Evolutionary conservation across 768 basidiomycete species (phyloP).

Genomic region (Tephrocybe sp.): DNA sequence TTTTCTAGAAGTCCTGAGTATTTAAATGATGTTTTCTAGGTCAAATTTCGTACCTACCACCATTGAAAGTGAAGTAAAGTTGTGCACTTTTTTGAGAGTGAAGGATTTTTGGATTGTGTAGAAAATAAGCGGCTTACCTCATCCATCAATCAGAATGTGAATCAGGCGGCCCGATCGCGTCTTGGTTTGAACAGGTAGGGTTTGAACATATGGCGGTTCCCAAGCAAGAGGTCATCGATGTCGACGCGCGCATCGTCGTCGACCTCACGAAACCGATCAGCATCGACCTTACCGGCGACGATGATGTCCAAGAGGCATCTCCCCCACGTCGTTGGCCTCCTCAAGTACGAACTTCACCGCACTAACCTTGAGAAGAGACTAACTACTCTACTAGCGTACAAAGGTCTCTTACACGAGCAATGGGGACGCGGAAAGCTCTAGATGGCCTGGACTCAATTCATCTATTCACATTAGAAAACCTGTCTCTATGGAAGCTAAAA

Average conservation of each 20-base stretch:
- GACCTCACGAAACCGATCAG: neutral
- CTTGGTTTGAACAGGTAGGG: neutral
- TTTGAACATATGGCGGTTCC: neutral
- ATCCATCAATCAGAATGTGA: neutral
- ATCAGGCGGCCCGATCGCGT: neutral
- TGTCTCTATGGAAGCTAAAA: too few relatives aligned
- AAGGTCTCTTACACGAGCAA: neutral
- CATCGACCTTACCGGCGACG: conserved; percentile 10
- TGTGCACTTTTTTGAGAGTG: neutral
- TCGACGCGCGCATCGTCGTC: conserved; percentile 6
- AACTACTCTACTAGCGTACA: neutral
- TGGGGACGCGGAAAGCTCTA: neutral
- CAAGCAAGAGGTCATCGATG: conserved; percentile 7
- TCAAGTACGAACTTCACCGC: neutral
- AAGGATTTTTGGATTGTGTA: neutral
- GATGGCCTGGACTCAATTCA: too few relatives aligned
- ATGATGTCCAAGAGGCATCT: neutral
- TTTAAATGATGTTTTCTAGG: neutral
- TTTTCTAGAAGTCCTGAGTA: conserved; percentile 53
- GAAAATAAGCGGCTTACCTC: conserved; percentile 12
- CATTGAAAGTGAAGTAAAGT: neutral
- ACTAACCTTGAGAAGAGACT: neutral
- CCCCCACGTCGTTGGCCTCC: neutral
- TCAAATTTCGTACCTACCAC: conserved; percentile 13
- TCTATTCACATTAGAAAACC: too few relatives aligned